These are phyloP conservation scores for Kurtzmaniella cleridarum DNA, from an alignment of 805 yeast species.

Conservation along the genomic window DNA sequence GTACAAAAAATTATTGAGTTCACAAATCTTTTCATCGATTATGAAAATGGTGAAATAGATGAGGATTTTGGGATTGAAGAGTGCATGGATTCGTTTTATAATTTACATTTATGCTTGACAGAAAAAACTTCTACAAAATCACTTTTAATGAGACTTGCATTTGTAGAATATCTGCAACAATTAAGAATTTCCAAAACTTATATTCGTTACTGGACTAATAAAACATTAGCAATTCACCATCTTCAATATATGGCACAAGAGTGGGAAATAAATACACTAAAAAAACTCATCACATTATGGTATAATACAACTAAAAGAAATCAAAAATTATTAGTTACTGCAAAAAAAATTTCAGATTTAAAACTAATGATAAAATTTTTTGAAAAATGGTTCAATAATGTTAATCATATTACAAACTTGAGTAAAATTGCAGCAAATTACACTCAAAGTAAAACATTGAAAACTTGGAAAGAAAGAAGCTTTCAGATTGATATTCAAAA, in stretches of 20 bases:
- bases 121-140: constrained; percentile 8
- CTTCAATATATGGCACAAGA: constrained; percentile 4
- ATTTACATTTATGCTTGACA: constrained; percentile 18
- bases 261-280: neutral
- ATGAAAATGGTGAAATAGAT: constrained; percentile 19
- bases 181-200: neutral
- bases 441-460: neutral
- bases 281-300: neutral
- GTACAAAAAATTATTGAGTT: constrained; percentile 14
- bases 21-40: constrained; percentile 22
- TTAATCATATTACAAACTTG: constrained; percentile 12
- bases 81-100: constrained; percentile 16
- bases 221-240: constrained; percentile 6
- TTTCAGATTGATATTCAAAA: no score
- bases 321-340: neutral
- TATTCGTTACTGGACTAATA: constrained; percentile 1
- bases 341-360: neutral
- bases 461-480: no score
- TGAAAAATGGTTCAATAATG: constrained; percentile 9
- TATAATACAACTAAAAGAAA: neutral
- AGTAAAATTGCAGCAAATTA: constrained; percentile 6
- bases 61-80: constrained; percentile 15
- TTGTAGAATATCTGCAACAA: constrained; percentile 9
- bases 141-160: constrained; percentile 26
- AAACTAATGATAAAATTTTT: neutral